phyloP scores from a whole-genome alignment of 495 filamentous ascomycete species.

The Daldinia caldariorum region DNA sequence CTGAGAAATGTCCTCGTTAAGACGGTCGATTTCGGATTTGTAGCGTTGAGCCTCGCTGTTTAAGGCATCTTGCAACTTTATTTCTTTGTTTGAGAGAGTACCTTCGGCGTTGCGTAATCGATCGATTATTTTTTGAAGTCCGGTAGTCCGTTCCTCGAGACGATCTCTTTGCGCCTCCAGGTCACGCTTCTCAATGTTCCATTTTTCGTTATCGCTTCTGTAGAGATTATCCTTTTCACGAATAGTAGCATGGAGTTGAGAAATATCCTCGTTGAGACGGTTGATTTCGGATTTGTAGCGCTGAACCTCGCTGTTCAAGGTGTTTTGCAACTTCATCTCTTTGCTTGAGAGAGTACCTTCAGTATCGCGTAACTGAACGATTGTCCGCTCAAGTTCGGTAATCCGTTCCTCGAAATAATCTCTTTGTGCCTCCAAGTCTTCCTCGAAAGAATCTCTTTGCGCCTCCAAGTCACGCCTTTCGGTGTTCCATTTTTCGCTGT shows the following conservation, averaged over 20 bases:
- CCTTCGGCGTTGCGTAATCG: conserved; percentile 77
- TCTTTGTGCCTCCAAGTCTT: conserved; percentile 71
- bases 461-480: too few relatives aligned
- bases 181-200: conserved; percentile 62
- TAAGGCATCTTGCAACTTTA: conserved; percentile 69
- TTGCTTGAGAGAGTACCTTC: conserved; percentile 73
- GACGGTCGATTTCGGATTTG: too few relatives aligned
- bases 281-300: conserved; percentile 45
- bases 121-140: conserved; percentile 77
- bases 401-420: conserved; percentile 74
- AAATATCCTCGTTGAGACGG: too few relatives aligned
- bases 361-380: conserved; percentile 77
- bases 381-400: conserved; percentile 73
- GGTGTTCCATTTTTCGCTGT: conserved; percentile 77
- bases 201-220: too few relatives aligned
- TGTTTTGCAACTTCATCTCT: conserved; percentile 71
- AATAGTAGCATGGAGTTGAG: too few relatives aligned
- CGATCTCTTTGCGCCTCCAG: conserved; percentile 72
- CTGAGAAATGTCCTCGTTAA: too few relatives aligned
- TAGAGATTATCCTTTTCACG: too few relatives aligned
- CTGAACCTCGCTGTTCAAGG: conserved; percentile 57
- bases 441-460: too few relatives aligned
- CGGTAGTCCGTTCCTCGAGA: conserved; percentile 72
- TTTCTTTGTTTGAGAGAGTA: conserved; percentile 71
- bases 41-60: conserved; percentile 57